Conservation (phyloP, 176 grass and related monocot species). For the Thalia dealbata region DNA sequence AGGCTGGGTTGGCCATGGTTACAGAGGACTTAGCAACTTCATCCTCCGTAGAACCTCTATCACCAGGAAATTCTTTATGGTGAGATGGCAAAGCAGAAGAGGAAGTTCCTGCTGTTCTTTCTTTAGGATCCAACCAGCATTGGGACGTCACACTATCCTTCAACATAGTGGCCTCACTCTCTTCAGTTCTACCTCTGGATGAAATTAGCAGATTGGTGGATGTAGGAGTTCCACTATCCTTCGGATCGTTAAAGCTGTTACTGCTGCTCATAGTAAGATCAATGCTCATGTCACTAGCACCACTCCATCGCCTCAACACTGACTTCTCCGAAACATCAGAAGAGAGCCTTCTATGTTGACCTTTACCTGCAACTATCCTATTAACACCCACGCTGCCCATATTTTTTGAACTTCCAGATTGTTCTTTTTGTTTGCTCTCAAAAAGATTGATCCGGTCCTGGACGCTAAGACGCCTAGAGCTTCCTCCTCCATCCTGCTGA, state of each 20-base stretch:
- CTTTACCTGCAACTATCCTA: slow-evolving; percentile 54
- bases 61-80: slow-evolving; percentile 21
- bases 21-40: slow-evolving; percentile 30
- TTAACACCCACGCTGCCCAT: slow-evolving; percentile 30
- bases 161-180: slow-evolving; percentile 24
- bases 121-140: slow-evolving; percentile 35
- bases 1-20: slow-evolving; percentile 23
- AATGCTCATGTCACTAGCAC: slow-evolving; percentile 98
- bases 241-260: slow-evolving; percentile 48
- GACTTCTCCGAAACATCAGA: slow-evolving; percentile 81
- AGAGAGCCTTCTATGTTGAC: slow-evolving; percentile 80
- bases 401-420: slow-evolving; percentile 57
- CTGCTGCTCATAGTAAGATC: slow-evolving; percentile 63
- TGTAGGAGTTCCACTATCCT: slow-evolving; percentile 62
- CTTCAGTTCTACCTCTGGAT: slow-evolving; percentile 38
- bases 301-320: slow-evolving; percentile 85
- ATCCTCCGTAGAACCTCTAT: slow-evolving; percentile 24
- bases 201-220: slow-evolving; percentile 38
- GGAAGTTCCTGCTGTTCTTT: slow-evolving; percentile 17
- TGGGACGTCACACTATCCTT: slow-evolving; percentile 42
- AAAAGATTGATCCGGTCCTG: slow-evolving; percentile 96
- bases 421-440: slow-evolving; percentile 80
- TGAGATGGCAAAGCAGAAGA: slow-evolving; percentile 6
- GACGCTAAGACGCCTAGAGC: slow-evolving; percentile 77
- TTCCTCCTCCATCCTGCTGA: slow-evolving; percentile 20